A percentile compares a stretch with the other conserved stretches of the same genome.
phyloP scores from a whole-genome alignment of 176 grass and related monocot genomes.

The Luzula sylvatica region DNA sequence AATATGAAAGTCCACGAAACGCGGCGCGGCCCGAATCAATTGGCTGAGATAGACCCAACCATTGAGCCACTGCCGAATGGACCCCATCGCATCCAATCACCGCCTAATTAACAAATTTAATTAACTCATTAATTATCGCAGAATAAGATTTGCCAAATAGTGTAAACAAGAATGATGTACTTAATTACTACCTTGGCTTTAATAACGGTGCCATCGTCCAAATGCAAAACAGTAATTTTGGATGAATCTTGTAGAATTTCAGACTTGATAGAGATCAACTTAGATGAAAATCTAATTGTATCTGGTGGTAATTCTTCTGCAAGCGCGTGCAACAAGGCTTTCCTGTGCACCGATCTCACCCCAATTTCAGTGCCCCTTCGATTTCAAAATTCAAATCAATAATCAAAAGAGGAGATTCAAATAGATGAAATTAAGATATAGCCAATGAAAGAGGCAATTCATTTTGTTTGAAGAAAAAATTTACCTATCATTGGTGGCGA shows the following conservation, averaged over 20 bases:
- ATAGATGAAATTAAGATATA: not conserved
- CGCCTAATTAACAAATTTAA: constrained; percentile 7
- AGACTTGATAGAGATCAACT: constrained; percentile 17
- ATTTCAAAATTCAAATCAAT: not conserved
- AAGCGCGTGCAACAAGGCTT: constrained; percentile 19
- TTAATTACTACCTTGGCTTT: constrained; percentile 24
- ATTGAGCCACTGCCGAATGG: constrained; percentile 37
- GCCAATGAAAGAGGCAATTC: not conserved
- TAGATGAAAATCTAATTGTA: constrained; percentile 30
- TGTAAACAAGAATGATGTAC: not conserved
- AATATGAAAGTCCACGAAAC: constrained; percentile 6
- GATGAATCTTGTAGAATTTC: constrained; percentile 7
- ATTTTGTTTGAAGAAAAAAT: not conserved
- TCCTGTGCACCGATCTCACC: constrained; percentile 18
- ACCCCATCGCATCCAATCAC: constrained; percentile 47
- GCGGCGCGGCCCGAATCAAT: constrained; percentile 2
- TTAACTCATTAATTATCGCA: not conserved
- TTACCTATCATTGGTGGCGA: constrained; percentile 7
- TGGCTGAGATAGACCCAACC: constrained; percentile 18
- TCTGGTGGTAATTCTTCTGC: constrained; percentile 25
- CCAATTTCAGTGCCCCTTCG: constrained; percentile 5
- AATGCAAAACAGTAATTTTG: constrained; percentile 11
- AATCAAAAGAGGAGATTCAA: not conserved
- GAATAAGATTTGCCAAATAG: not conserved
- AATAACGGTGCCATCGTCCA: constrained; percentile 29